Evolutionary conservation across 2,329 filamentous ascomycete genomes (phyloP).

Genomic region (Elsinoe necatrix): DNA sequence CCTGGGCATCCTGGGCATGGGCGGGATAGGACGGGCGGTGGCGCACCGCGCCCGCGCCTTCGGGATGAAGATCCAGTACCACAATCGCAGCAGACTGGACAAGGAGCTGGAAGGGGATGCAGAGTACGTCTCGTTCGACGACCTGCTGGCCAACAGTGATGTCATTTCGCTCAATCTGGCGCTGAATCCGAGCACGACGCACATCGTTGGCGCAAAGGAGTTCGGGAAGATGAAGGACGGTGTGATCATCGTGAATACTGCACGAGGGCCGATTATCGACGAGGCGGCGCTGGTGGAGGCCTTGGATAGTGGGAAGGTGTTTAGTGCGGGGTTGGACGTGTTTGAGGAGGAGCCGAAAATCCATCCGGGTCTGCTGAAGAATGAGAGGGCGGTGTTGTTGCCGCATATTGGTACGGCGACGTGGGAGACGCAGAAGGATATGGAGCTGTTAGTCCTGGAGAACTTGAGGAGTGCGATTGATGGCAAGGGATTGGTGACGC

Average conservation of each 20-base stretch:
- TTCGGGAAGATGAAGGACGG: slow-evolving; percentile 49
- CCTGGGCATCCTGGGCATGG: slow-evolving; percentile 52
- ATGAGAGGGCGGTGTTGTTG: slow-evolving; percentile 46
- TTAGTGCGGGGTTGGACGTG: slow-evolving; percentile 48
- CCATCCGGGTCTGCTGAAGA: slow-evolving; percentile 42
- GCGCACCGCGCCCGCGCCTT: slow-evolving; percentile 44
- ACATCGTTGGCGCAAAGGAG: slow-evolving; percentile 45
- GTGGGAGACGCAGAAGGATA: slow-evolving; percentile 53
- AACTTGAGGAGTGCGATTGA: slow-evolving; percentile 51
- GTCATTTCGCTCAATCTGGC: slow-evolving; percentile 49
- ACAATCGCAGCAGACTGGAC: slow-evolving; percentile 42
- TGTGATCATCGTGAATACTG: slow-evolving; percentile 50
- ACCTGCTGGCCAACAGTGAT: slow-evolving; percentile 46
- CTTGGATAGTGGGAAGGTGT: slow-evolving; percentile 47
- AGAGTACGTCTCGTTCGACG: slow-evolving; percentile 48
- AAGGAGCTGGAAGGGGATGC: slow-evolving; percentile 38
- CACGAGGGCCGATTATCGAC: slow-evolving; percentile 49
- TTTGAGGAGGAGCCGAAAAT: slow-evolving; percentile 50
- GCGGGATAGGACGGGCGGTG: slow-evolving; percentile 48
- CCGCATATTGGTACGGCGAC: slow-evolving; percentile 55
- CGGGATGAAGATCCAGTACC: slow-evolving; percentile 51
- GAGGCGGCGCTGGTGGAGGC: slow-evolving; percentile 48
- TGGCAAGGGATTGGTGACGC: slow-evolving; percentile 50
- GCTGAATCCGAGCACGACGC: slow-evolving; percentile 42
- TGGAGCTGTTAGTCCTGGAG: slow-evolving; percentile 52